Conservation (phyloP, 2,329 filamentous ascomycete species). For the Tolypocladium paradoxum region DNA sequence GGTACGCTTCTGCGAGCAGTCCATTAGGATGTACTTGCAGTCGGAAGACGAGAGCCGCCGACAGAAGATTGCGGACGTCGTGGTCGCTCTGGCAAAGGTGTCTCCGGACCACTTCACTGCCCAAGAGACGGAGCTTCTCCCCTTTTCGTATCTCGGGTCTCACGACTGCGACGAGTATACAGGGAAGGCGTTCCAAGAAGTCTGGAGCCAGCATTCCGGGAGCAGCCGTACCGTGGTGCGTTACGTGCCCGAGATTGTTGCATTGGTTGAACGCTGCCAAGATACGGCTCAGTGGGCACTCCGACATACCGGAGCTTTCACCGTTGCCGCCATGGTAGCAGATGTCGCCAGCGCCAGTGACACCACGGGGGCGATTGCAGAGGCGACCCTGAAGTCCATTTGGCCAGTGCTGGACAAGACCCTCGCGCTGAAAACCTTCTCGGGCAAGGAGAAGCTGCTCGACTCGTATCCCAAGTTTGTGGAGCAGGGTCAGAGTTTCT, state of each 20-base stretch:
- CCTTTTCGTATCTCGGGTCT: constrained; percentile 79
- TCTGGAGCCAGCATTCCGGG: constrained; percentile 86
- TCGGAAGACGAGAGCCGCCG: constrained; percentile 68
- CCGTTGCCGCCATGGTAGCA: constrained; percentile 62
- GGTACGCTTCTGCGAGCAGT: constrained; percentile 37
- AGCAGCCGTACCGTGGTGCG: constrained; percentile 71
- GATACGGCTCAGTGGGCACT: constrained; percentile 80
- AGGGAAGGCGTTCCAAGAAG: constrained; percentile 66
- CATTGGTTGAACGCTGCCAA: constrained; percentile 55
- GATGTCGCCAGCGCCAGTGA: constrained; percentile 52
- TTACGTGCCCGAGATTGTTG: constrained; percentile 73
- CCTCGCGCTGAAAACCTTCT: constrained; percentile 80
- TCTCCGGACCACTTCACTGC: constrained; percentile 80
- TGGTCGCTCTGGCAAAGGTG: constrained; percentile 72
- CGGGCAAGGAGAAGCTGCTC: constrained; percentile 79
- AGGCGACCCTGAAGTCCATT: constrained; percentile 48
- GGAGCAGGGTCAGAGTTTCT: constrained; percentile 48
- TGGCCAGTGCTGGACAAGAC: constrained; percentile 82
- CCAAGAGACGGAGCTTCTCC: constrained; percentile 64
- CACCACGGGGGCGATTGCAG: constrained; percentile 46
- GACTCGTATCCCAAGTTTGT: constrained; percentile 71
- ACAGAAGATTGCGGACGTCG: constrained; percentile 70
- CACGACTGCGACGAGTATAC: constrained; percentile 78
- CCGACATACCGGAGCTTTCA: constrained; percentile 77
- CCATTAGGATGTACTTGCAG: constrained; percentile 65